Evolutionary conservation across 1,284 basidiomycete species (phyloP).

Genomic region (Microbotryum silenes-acaulis): DNA sequence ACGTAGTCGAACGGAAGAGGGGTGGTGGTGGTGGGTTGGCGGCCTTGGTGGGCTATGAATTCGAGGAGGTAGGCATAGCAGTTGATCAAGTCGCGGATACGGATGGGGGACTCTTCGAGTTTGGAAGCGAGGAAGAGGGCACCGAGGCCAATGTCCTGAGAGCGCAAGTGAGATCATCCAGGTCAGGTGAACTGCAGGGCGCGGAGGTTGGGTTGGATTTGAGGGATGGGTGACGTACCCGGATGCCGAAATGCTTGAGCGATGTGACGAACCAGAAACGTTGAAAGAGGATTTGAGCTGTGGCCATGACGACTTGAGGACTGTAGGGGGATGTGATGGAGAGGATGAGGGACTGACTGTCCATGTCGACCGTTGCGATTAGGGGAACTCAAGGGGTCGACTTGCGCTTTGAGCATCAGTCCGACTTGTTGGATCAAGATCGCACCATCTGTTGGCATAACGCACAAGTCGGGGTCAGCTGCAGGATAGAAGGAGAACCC

Average conservation of each 20-base stretch:
- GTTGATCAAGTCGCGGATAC: constrained; percentile 90
- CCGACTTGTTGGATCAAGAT: constrained; percentile 93
- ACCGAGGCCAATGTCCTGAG: constrained; percentile 83
- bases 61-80: constrained; percentile 70
- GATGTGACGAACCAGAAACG: constrained; percentile 95
- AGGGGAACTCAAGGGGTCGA: constrained; percentile 10
- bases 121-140: constrained; percentile 91
- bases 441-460: constrained; percentile 33
- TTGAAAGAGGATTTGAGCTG: constrained; percentile 92
- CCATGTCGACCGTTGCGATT: not conserved
- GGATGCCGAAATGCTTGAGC: constrained; percentile 84
- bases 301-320: constrained; percentile 92
- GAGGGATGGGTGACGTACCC: constrained; percentile 50
- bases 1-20: constrained; percentile 54
- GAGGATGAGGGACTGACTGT: not conserved
- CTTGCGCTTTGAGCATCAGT: constrained; percentile 75
- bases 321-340: constrained; percentile 44
- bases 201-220: not conserved
- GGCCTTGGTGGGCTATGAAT: constrained; percentile 10
- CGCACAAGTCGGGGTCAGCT: not conserved
- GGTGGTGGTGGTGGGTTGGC: constrained; percentile 10
- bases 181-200: not conserved
- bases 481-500: rapidly evolving
- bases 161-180: not conserved
- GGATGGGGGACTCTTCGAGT: constrained; percentile 82